phyloP scores from a whole-genome alignment of 2,329 filamentous ascomycete genomes.

The Juglanconis sp. region DNA sequence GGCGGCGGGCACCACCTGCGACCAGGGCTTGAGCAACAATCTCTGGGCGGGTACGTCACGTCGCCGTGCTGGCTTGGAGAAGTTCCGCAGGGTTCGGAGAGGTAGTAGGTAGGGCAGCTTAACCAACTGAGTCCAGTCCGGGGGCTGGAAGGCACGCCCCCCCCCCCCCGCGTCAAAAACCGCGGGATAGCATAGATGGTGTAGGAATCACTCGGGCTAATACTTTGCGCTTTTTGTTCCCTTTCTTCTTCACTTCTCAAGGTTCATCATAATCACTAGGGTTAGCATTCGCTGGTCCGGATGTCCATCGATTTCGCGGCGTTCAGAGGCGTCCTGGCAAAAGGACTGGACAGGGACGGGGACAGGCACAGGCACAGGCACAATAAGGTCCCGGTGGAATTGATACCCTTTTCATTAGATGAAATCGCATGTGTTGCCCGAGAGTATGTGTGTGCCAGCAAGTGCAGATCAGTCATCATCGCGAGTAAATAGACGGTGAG shows the following conservation, averaged over 20 bases:
- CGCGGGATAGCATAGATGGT: not conserved
- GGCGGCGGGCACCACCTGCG: slow-evolving; percentile 28
- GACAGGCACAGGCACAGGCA: not conserved
- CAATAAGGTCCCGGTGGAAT: not conserved
- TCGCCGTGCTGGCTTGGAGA: not conserved
- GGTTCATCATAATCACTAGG: not conserved
- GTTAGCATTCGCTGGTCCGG: not conserved
- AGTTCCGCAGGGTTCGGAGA: slow-evolving; percentile 6
- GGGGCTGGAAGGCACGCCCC: not conserved
- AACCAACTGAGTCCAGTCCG: not conserved
- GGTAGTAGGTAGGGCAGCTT: not conserved
- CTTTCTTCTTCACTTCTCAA: not conserved
- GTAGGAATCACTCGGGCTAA: too few species aligned
- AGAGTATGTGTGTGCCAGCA: not conserved
- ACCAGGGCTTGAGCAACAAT: slow-evolving; percentile 20
- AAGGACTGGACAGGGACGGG: not conserved
- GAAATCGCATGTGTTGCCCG: not conserved
- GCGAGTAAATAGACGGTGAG: not conserved
- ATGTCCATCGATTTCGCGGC: not conserved
- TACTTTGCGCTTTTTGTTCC: not conserved
- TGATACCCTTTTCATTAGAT: not conserved
- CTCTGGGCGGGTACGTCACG: slow-evolving; percentile 6
- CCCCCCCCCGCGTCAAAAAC: not conserved
- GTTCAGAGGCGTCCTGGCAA: not conserved
- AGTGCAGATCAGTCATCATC: not conserved